Base-by-base conservation (phyloP, 805 yeast genomes). In the Isabelozyma rhagii region DNA sequence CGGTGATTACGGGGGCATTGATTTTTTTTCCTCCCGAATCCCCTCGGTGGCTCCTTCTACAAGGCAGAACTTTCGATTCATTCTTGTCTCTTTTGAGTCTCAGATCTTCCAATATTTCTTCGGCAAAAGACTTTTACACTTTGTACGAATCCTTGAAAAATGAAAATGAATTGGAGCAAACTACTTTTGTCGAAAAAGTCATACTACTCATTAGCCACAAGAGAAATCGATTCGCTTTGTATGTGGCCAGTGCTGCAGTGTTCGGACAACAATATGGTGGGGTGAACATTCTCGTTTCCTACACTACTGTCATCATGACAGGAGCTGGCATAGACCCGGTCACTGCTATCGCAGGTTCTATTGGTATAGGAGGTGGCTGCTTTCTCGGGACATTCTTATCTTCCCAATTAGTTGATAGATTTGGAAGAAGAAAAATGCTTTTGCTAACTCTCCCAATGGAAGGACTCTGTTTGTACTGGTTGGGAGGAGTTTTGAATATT, bases 371-470 rank as follows among this genome's bases (percentile, higher is more conserved):
- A 29, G 55, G 47, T 4, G 43, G 44, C 3, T 46, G 48, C n/a
- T 44, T 49, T 9, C 15, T 28, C 3, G 55, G 50, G 5, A 61
- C 64, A 36, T 52, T 62, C 38, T 60, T 62, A 2, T 63, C 65
- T 4, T 54, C 58, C 41, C 57, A 54, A 51, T 56, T 61, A 47
- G 61, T 62, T 18, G 66, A 62, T 46, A 48, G 62, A 8, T 55
- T 49, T 42, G 66, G 66, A 7, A 54, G 66, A 8, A 56, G 66
- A 31, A 55, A 52, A 47, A 52, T 62, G 51, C 51, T 62, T 50
- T 56, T 62, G 15, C 51, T 55, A n/a, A 60, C 67, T 4, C 58
- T 60, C 51, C 66, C 66, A 5, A 46, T 60, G 14, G 55, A 59
- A 55, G 57, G 57, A 13, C 29, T 58, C n/a, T 60, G 56, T 47